Percentiles rank a stretch among this genome's conserved stretches.
phyloP scores from a whole-genome alignment of 805 yeast species.

The Starmerella floris region DNA sequence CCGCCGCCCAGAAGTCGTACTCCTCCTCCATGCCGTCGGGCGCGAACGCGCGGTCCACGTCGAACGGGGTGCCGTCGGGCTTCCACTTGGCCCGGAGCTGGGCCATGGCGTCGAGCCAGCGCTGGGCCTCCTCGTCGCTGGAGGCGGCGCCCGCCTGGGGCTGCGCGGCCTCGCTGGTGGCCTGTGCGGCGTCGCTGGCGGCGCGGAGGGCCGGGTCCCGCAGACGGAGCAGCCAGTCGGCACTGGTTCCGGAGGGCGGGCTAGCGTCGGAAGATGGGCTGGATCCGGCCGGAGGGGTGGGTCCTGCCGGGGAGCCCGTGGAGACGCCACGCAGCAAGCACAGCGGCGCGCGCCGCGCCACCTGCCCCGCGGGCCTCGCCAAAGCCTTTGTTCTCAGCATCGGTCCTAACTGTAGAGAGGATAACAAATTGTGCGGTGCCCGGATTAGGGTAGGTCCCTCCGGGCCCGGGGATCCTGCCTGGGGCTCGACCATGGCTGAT shows the following conservation, averaged over 20 bases:
- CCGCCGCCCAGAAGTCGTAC: slow-evolving; percentile 25
- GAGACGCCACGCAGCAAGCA: background rate
- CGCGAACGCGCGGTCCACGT: slow-evolving; percentile 32
- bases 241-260: slow-evolving; percentile 7
- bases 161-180: background rate
- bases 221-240: slow-evolving; percentile 16
- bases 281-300: background rate
- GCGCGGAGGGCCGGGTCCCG: background rate
- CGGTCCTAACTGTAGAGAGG: too few species aligned
- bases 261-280: background rate
- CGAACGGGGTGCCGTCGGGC: slow-evolving; percentile 26
- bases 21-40: slow-evolving; percentile 29
- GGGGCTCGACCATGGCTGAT: too few species aligned
- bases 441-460: too few species aligned
- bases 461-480: too few species aligned
- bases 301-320: too few species aligned
- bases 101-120: slow-evolving; percentile 33
- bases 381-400: background rate
- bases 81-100: slow-evolving; percentile 31
- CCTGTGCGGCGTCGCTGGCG: background rate
- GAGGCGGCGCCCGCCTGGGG: background rate
- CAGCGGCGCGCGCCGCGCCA: background rate
- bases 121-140: slow-evolving; percentile 24
- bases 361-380: background rate
- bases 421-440: too few species aligned